Conservation (phyloP, 2,329 filamentous ascomycete species). For the Emericellopsis atlantica region DNA sequence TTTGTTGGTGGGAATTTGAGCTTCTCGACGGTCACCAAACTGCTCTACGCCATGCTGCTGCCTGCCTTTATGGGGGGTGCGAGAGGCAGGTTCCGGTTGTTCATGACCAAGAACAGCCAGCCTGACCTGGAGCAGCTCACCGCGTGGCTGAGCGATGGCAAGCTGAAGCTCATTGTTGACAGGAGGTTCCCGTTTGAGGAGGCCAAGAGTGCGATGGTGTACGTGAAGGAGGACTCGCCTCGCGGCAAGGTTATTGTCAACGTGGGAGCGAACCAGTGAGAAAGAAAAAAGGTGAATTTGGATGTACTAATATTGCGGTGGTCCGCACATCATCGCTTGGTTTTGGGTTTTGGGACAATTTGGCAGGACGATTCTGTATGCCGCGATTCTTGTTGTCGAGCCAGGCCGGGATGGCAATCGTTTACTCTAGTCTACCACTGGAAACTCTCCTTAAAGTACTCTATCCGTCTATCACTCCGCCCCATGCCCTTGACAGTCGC, state of each 20-base stretch:
- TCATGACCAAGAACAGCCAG: constrained; percentile 23
- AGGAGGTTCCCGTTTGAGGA: constrained; percentile 43
- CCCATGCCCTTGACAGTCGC: constrained; percentile 19
- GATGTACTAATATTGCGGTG: too few species aligned
- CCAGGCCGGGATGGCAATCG: too few species aligned
- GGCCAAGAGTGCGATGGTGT: constrained; percentile 40
- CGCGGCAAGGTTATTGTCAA: constrained; percentile 45
- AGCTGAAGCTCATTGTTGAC: constrained; percentile 43
- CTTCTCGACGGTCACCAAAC: constrained; percentile 8
- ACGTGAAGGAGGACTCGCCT: constrained; percentile 43
- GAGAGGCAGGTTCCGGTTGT: constrained; percentile 26
- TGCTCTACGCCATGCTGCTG: constrained; percentile 12
- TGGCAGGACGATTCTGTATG: too few species aligned
- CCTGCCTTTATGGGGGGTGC: constrained; percentile 24
- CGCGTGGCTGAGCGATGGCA: constrained; percentile 43
- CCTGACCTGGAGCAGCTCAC: constrained; percentile 37
- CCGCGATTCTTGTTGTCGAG: too few species aligned
- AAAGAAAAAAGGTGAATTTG: too few species aligned
- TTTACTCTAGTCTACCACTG: constrained; percentile 18
- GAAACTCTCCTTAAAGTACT: constrained; percentile 31
- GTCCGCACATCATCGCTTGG: too few species aligned
- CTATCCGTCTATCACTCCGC: constrained; percentile 12
- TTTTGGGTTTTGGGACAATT: too few species aligned
- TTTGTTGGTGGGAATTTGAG: constrained; percentile 31
- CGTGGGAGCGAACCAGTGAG: not conserved